Evolutionary conservation across 306 rosid genomes (phyloP).

Genomic region (Pyrus bretschneideri): DNA sequence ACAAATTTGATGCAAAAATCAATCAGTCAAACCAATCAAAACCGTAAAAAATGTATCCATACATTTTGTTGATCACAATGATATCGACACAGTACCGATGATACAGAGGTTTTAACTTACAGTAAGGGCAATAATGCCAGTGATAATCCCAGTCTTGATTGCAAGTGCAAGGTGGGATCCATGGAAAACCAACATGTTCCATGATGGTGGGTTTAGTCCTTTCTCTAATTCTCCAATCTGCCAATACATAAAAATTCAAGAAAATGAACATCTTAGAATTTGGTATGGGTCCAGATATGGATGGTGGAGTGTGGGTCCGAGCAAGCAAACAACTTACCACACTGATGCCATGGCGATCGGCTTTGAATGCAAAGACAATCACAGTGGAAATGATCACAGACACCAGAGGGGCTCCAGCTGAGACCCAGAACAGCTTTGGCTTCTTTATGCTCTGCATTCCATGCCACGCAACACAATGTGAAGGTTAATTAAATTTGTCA

Average conservation of each 20-base stretch:
- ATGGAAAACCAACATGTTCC: constrained; percentile 58
- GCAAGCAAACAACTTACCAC: constrained; percentile 35
- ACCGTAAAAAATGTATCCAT: neutral
- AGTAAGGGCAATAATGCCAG: constrained; percentile 93
- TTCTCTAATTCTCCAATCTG: constrained; percentile 78
- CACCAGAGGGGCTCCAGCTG: constrained; percentile 88
- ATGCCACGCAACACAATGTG: neutral
- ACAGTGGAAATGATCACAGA: constrained; percentile 79
- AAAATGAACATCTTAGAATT: neutral
- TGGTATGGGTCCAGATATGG: neutral
- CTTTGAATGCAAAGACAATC: constrained; percentile 62
- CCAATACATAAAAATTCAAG: neutral
- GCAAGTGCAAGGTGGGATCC: constrained; percentile 50
- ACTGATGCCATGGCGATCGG: constrained; percentile 67
- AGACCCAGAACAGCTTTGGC: constrained; percentile 86
- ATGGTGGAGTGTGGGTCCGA: neutral
- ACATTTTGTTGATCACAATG: too few relatives aligned
- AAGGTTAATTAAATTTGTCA: neutral
- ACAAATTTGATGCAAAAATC: constrained; percentile 9
- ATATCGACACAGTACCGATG: neutral
- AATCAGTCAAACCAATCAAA: neutral
- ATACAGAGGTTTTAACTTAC: constrained; percentile 25
- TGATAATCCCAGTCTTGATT: constrained; percentile 72
- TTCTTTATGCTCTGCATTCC: constrained; percentile 52
- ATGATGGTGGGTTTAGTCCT: constrained; percentile 90